These are phyloP conservation scores for Solanum chaucha DNA, from an alignment of 257 asterid genomes.

Conservation along the genomic window DNA sequence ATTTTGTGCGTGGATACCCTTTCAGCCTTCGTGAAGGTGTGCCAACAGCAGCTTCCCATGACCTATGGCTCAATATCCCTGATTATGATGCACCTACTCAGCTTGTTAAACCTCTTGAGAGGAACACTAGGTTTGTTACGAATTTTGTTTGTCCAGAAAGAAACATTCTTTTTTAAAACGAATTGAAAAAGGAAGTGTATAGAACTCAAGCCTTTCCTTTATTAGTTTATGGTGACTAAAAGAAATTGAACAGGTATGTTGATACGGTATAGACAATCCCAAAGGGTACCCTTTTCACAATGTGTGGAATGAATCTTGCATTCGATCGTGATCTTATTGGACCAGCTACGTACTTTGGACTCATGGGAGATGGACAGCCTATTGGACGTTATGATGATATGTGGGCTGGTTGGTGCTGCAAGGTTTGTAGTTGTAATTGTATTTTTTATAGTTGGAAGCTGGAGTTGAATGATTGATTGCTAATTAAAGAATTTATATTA, in stretches of 20 bases:
- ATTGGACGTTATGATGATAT: not conserved
- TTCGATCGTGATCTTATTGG: not conserved
- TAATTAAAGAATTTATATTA: not conserved
- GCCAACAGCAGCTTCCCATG: not conserved
- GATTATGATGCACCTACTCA: not conserved
- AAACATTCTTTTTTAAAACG: not conserved
- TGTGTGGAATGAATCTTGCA: not conserved
- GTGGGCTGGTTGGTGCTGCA: not conserved
- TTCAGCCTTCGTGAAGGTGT: not conserved
- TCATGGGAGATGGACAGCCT: not conserved
- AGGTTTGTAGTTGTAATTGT: constrained; percentile 54
- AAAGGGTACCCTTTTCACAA: not conserved
- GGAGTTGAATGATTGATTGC: not conserved
- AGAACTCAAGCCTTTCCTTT: not conserved
- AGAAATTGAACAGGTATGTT: constrained; percentile 14
- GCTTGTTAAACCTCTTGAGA: not conserved
- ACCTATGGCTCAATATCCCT: not conserved
- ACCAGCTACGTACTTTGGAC: not conserved
- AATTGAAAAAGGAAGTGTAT: not conserved
- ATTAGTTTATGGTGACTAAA: too few species aligned
- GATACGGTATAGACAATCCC: not conserved
- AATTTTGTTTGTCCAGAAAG: not conserved
- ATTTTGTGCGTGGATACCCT: not conserved
- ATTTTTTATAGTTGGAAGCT: constrained; percentile 31
- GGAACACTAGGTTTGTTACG: not conserved